A percentile compares a stretch with the other conserved stretches of the same genome.
These are phyloP conservation scores for Aquilaria malaccensis DNA, from an alignment of 345 rosid species.

Conservation along the genomic window DNA sequence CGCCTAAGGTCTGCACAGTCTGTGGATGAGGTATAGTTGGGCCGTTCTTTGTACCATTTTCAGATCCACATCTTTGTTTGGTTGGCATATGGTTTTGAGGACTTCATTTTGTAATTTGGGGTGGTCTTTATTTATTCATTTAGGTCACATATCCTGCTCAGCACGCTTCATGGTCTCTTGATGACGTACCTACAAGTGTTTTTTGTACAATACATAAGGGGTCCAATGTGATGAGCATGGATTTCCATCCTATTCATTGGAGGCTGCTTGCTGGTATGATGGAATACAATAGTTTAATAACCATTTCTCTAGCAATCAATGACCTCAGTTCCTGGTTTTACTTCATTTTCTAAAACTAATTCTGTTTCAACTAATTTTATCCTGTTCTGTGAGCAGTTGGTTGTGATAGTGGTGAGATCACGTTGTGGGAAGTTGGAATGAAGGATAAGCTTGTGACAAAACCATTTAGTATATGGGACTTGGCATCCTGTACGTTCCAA, in stretches of 20 bases:
- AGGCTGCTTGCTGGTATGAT: conserved; percentile 52
- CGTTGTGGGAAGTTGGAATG: conserved; percentile 54
- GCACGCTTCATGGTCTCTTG: conserved; percentile 44
- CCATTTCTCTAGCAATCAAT: neutral
- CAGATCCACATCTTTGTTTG: too few species aligned
- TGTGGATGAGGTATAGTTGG: conserved; percentile 49
- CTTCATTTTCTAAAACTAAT: neutral
- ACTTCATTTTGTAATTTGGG: neutral
- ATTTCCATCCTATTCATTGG: conserved; percentile 60
- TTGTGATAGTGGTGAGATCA: conserved; percentile 54
- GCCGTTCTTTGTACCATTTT: neutral
- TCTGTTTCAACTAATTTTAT: conserved; percentile 12
- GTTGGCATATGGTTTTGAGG: neutral
- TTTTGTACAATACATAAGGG: conserved; percentile 57
- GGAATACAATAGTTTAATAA: neutral
- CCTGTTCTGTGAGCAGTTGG: conserved; percentile 39
- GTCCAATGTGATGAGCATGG: conserved; percentile 59
- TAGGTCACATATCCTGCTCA: conserved; percentile 57
- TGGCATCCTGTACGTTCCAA: conserved; percentile 28
- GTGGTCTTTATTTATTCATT: conserved; percentile 5
- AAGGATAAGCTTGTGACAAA: conserved; percentile 46
- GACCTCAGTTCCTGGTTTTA: conserved; percentile 1
- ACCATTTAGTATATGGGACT: conserved; percentile 55
- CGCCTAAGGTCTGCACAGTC: conserved; percentile 51
- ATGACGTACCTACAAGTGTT: conserved; percentile 56